These are phyloP conservation scores for Boletus edulis DNA, from an alignment of 768 basidiomycete genomes.

Conservation along the genomic window DNA sequence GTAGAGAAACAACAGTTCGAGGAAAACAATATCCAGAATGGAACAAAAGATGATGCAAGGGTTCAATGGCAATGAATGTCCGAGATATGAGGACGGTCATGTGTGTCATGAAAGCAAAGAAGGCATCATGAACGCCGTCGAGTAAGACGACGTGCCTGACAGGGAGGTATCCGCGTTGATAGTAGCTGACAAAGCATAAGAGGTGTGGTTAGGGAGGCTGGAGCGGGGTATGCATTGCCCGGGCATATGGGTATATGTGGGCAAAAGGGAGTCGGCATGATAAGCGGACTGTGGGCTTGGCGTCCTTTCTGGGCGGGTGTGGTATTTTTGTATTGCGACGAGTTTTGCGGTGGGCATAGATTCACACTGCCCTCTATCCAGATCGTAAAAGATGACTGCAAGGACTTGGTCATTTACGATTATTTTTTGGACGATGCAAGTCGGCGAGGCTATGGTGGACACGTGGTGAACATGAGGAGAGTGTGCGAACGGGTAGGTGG, in stretches of 20 bases:
- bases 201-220: constrained; percentile 32
- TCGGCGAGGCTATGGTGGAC: constrained; percentile 43
- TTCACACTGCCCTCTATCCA: constrained; percentile 55
- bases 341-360: constrained; percentile 61
- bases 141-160: constrained; percentile 24
- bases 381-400: constrained; percentile 63
- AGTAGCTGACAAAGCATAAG: constrained; percentile 44
- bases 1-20: constrained; percentile 19
- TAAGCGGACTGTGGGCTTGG: constrained; percentile 28
- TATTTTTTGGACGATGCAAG: constrained; percentile 69
- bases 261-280: constrained; percentile 30
- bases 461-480: constrained; percentile 30
- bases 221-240: constrained; percentile 38
- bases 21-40: constrained; percentile 31
- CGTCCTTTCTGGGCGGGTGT: constrained; percentile 28
- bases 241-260: constrained; percentile 30
- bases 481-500: constrained; percentile 4
- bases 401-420: constrained; percentile 61
- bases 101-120: constrained; percentile 32
- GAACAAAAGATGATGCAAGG: constrained; percentile 15
- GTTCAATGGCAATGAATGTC: constrained; percentile 24
- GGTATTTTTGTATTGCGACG: constrained; percentile 46
- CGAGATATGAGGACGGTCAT: constrained; percentile 22
- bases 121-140: constrained; percentile 31
- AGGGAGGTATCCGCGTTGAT: constrained; percentile 27